Evolutionary conservation across 2,329 filamentous ascomycete species (phyloP), one percentile per base, ranked within the genome.

Genomic region (Colletotrichum tamarilloi): DNA sequence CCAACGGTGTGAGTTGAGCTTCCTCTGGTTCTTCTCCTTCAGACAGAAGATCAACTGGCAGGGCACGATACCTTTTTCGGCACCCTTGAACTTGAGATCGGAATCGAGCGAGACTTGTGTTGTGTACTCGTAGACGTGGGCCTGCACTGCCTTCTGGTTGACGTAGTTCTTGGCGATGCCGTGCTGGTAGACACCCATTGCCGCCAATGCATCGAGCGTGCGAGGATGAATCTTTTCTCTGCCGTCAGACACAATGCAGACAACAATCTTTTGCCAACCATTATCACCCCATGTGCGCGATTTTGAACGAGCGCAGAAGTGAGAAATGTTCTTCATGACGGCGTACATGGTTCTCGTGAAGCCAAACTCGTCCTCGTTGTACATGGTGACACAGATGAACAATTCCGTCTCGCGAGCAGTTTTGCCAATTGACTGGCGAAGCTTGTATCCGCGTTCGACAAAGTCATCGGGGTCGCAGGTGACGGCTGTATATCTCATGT

Each of bases 331-430:
- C 82, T 97, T 95, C 94, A 99, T 97, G 69, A 99, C 94, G 68
- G 96, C 97, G 82, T 98, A 95, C 96, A 99, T 98, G 1, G 97
- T 99, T 59, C 97, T 91, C 7, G 97, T 98, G 78, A 99, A 99
- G 80, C 95, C 91, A 78, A 98, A 94, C 81, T 98, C 97, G 83
- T 98, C 94, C 84, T 99, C 97, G 83, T 99, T 99, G 86, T 98
- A 98, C 97, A 98, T 98, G 78, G 97, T 99, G 74, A 99, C 88
- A 81, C 95, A 98, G 78, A 99, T 97, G 81, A 98, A 97, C 8
- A 99, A 86, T 83, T 99, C 97, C 0, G 96, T 98, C 82, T 98
- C 95, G 75, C 97, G 91, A 32, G 92, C 87, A 1, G 94, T 97
- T 70, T 87, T 89, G 58, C 95, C 95, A 74, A 98, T 95, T 79